Evolutionary conservation across 768 basidiomycete species (phyloP).

Genomic region (Leccinum subgranulosum): DNA sequence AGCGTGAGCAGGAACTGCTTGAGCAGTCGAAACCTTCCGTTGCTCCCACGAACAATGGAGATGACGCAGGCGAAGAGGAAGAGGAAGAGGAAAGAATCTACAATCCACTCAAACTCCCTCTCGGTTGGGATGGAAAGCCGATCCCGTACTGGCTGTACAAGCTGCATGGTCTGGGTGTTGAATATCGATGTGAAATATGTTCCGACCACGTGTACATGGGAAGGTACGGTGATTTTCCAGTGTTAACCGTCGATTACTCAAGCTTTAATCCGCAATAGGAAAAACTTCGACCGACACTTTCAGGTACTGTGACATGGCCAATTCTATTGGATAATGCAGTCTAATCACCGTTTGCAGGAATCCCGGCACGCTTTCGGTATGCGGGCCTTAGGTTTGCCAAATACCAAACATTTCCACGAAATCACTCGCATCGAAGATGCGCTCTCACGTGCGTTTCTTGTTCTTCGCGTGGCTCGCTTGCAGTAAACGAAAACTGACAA

Average conservation of each 20-base stretch:
- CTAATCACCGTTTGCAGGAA: slow-evolving; percentile 52
- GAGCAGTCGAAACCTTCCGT: slow-evolving; percentile 61
- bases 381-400: slow-evolving; percentile 94
- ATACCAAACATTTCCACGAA: slow-evolving; percentile 99
- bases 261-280: slow-evolving; percentile 43
- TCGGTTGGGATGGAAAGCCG: slow-evolving; percentile 98
- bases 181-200: slow-evolving; percentile 97
- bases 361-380: slow-evolving; percentile 97
- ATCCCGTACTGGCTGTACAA: slow-evolving; percentile 99
- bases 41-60: slow-evolving; percentile 41
- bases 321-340: not conserved
- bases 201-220: slow-evolving; percentile 98
- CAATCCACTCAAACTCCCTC: slow-evolving; percentile 94
- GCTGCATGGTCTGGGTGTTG: slow-evolving; percentile 95
- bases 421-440: slow-evolving; percentile 98
- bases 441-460: slow-evolving; percentile 68
- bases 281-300: slow-evolving; percentile 96
- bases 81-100: slow-evolving; percentile 97
- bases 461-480: not conserved
- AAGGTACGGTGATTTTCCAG: slow-evolving; percentile 45
- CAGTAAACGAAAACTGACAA: not conserved
- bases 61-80: slow-evolving; percentile 69
- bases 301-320: slow-evolving; percentile 49
- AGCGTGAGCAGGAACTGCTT: slow-evolving; percentile 89
- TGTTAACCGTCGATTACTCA: slow-evolving; percentile 12